Base-by-base conservation (phyloP, 1,284 basidiomycete species). In the Cryptococcus amylolentus region DNA sequence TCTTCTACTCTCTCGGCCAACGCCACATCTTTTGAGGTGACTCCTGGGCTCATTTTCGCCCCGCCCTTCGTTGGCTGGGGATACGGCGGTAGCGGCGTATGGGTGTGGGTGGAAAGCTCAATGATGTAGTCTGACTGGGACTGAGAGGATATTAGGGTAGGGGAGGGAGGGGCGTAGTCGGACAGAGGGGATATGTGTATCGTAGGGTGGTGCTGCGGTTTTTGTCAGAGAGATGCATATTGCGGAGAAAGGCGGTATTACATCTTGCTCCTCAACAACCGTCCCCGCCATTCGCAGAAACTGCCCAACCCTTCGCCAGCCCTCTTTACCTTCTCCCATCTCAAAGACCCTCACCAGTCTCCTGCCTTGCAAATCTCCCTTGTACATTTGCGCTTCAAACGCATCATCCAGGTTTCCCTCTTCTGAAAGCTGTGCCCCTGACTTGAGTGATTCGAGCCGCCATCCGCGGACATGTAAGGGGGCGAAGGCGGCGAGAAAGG, bases 11-110 rank as follows among this genome's bases (percentile, higher is more conserved):
- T 52, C 53, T 68, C 62, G 14, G 73, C 73, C 9, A 75, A 58
- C 14, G 51, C 49, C 16, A 73, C 38, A 48, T 75, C 73, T 57
- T 75, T 75, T 12, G 56, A 58, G 23, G 73, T 75, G 13, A 75
- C 66, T 5, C 73, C 73, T 2, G 71, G 71, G 28, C 54, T 18
- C 42, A 69, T 68, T 52, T 61, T 66, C 28, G 16, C 14, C n/a
- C 13, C 39, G 10, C 47, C 51, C 37, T 54, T 47, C 26, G 51
- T 52, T 27, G 50, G 55, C 23, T 39, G 39, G 26, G 57, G 55
- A 14, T 64, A 56, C 10, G 65, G 65, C 6, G 71, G 67, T 42
- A 73, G 40, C 3, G 73, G 73, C 45, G 73, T 73, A 58, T 75
- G 73, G 4, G 73, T 75, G 54, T 71, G 67, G 16, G 68, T 72